phyloP scores from a whole-genome alignment of 495 filamentous ascomycete genomes.

The Pseudomonodictys pantanalensis region DNA sequence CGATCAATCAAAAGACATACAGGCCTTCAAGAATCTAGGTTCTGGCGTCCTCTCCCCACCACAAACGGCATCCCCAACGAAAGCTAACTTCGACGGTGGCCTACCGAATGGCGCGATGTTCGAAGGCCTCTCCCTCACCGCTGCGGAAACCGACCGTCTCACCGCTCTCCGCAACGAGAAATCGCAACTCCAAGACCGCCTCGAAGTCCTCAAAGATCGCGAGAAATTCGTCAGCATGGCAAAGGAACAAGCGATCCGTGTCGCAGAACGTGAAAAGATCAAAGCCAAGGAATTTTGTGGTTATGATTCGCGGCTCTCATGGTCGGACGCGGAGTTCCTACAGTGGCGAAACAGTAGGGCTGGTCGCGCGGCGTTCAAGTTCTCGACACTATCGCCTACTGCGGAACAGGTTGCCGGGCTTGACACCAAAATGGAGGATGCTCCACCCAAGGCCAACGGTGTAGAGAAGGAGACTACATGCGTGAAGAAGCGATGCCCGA shows the following conservation, averaged over 20 bases:
- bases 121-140: conserved; percentile 23
- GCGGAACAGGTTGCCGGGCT: conserved; percentile 24
- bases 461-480: conserved; percentile 31
- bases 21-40: conserved; percentile 59
- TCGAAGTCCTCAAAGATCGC: conserved; percentile 41
- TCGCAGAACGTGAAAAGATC: conserved; percentile 37
- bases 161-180: conserved; percentile 33
- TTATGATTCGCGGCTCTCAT: conserved; percentile 59
- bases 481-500: conserved; percentile 40
- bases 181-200: conserved; percentile 30
- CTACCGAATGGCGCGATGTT: conserved; percentile 5
- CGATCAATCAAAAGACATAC: conserved; percentile 47
- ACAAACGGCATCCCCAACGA: conserved; percentile 34
- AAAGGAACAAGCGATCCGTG: conserved; percentile 34
- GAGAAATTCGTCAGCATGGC: conserved; percentile 41
- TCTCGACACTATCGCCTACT: conserved; percentile 31
- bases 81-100: conserved; percentile 22
- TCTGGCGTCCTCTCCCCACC: conserved; percentile 46
- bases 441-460: conserved; percentile 3
- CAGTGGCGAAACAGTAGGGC: conserved; percentile 36
- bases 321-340: conserved; percentile 60
- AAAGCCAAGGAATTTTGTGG: conserved; percentile 62
- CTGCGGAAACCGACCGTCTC: conserved; percentile 32
- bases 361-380: conserved; percentile 30
- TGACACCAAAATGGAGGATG: conserved; percentile 7